Conservation (phyloP, 225 moss, liverwort and hornwort species). For the Pseudoscleropodium purum region DNA sequence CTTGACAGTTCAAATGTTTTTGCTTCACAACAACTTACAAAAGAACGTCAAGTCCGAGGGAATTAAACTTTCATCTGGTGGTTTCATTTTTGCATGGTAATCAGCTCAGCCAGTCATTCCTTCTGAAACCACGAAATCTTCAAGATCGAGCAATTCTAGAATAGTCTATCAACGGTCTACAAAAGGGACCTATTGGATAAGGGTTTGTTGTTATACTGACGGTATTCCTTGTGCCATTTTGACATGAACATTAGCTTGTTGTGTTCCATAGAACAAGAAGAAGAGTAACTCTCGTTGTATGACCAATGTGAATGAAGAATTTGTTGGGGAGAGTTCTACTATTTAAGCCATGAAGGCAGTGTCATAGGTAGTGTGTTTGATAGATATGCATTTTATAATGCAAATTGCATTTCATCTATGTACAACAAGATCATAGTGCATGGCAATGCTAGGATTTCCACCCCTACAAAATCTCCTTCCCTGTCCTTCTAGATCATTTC, state of each 20-base stretch:
- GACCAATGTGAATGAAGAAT: too few relatives aligned
- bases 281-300: too few relatives aligned
- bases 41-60: background rate
- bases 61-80: background rate
- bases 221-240: background rate
- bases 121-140: background rate
- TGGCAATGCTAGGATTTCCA: background rate
- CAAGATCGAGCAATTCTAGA: background rate
- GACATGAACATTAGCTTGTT: background rate
- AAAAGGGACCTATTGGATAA: background rate
- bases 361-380: background rate
- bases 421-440: background rate
- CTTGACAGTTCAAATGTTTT: background rate
- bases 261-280: background rate
- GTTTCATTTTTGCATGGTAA: background rate
- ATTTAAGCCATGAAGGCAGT: too few relatives aligned
- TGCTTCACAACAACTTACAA: background rate
- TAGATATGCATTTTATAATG: background rate
- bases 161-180: too few relatives aligned
- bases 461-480: too few relatives aligned
- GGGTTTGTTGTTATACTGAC: background rate
- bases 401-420: background rate
- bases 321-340: too few relatives aligned
- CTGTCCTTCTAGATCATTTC: background rate
- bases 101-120: background rate